Conservation (phyloP, 345 rosid species). For the Capsella bursapastoris region DNA sequence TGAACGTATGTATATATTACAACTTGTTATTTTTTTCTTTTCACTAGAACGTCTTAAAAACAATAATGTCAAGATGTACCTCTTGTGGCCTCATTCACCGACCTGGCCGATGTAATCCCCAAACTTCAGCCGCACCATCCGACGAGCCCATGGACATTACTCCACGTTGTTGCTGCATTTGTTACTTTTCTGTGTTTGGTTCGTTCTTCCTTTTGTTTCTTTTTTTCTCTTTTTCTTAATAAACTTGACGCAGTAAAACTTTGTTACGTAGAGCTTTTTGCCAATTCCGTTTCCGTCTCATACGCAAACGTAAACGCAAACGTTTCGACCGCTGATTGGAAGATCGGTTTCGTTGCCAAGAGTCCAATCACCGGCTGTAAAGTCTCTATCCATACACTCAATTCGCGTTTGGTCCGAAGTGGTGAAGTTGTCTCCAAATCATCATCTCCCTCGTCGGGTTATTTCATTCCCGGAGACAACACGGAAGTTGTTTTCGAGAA, state of each 20-base stretch:
- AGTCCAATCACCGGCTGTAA: slow-evolving; percentile 29
- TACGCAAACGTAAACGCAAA: neutral
- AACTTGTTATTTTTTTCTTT: neutral
- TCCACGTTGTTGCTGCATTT: neutral
- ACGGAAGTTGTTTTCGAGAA: neutral
- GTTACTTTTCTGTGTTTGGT: neutral
- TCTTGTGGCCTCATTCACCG: slow-evolving; percentile 24
- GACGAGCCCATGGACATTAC: neutral
- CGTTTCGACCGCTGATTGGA: slow-evolving; percentile 31
- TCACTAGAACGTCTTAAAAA: neutral
- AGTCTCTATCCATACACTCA: slow-evolving; percentile 9
- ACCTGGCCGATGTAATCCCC: neutral
- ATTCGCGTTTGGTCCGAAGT: slow-evolving; percentile 27
- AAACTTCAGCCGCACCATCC: neutral
- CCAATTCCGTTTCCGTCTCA: slow-evolving; percentile 24
- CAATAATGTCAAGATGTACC: slow-evolving; percentile 7
- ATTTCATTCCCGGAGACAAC: neutral
- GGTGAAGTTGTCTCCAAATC: slow-evolving; percentile 20
- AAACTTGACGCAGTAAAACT: neutral
- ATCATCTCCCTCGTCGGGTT: neutral
- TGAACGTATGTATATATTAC: too few species aligned
- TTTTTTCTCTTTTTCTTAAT: neutral
- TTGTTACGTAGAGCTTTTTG: slow-evolving; percentile 32
- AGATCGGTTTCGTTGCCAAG: slow-evolving; percentile 7
- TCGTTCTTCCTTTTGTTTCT: neutral